Evolutionary conservation across 805 yeast species (phyloP).

Genomic region (Candida endomychidarum): DNA sequence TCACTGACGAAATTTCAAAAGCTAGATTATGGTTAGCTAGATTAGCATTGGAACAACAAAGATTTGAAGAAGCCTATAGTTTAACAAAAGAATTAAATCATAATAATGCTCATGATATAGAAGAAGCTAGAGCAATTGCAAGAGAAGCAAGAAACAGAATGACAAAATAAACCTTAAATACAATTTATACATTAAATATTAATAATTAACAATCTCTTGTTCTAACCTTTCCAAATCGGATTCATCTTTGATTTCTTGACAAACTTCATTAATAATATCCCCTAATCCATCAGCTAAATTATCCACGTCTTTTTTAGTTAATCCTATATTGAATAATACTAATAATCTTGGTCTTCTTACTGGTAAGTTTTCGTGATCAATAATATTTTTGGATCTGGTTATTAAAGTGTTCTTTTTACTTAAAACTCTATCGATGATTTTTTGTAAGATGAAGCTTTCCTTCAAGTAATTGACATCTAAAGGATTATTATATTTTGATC

Average conservation of each 20-base stretch:
- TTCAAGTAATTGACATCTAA: conserved; percentile 46
- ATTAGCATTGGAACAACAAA: conserved; percentile 53
- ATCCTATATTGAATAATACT: conserved; percentile 32
- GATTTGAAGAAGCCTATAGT: conserved; percentile 67
- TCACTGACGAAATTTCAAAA: conserved; percentile 70
- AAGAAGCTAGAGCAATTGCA: conserved; percentile 83
- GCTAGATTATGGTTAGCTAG: conserved; percentile 88
- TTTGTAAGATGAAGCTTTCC: conserved; percentile 65
- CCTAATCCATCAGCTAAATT: conserved; percentile 24
- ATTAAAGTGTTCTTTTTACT: conserved; percentile 55
- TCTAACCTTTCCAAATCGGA: conserved; percentile 28
- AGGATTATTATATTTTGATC: conserved; percentile 39
- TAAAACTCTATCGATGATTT: conserved; percentile 59
- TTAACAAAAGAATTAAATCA: conserved; percentile 65
- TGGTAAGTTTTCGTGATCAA: conserved; percentile 74
- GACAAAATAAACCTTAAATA: conserved; percentile 13
- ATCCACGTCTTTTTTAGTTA: conserved; percentile 26
- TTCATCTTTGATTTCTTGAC: conserved; percentile 22
- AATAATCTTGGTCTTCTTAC: conserved; percentile 38
- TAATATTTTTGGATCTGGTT: conserved; percentile 59
- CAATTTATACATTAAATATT: not conserved
- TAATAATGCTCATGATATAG: conserved; percentile 83
- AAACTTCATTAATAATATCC: conserved; percentile 22
- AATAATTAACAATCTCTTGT: conserved; percentile 9
- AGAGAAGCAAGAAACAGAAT: conserved; percentile 68